These are phyloP conservation scores for Phytophthora fragariaefolia DNA, from an alignment of 352 stramenopile species.

Conservation along the genomic window DNA sequence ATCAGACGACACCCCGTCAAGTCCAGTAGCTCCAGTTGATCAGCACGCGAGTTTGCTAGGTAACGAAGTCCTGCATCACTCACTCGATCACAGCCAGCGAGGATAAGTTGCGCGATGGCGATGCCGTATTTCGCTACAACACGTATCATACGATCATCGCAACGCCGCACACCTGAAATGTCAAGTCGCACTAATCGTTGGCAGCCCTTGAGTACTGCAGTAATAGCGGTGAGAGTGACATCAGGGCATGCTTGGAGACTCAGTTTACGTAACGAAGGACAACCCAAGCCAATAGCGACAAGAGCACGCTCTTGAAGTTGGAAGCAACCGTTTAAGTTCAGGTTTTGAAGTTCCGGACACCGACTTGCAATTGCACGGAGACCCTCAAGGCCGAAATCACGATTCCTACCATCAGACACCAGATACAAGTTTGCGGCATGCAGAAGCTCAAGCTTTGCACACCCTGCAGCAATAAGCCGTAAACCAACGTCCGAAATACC, in stretches of 20 bases:
- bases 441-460: conserved; percentile 75
- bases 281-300: conserved; percentile 69
- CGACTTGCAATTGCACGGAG: conserved; percentile 84
- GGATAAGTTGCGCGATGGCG: conserved; percentile 51
- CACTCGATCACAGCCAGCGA: conserved; percentile 71
- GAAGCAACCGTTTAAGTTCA: conserved; percentile 80
- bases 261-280: conserved; percentile 63
- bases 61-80: conserved; percentile 62
- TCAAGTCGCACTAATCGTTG: conserved; percentile 53
- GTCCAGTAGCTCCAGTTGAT: conserved; percentile 72
- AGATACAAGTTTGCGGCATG: conserved; percentile 87
- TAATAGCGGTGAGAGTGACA: conserved; percentile 76
- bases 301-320: conserved; percentile 85
- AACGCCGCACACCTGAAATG: conserved; percentile 57
- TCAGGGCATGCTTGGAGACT: conserved; percentile 86
- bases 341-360: conserved; percentile 57
- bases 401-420: conserved; percentile 92
- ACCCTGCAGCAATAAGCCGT: conserved; percentile 85
- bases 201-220: conserved; percentile 66
- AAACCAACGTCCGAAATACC: conserved; percentile 87
- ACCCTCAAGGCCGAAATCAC: conserved; percentile 92
- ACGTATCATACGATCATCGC: conserved; percentile 70
- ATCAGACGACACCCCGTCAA: conserved; percentile 60
- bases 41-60: conserved; percentile 48
- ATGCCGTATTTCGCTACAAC: conserved; percentile 45